Evolutionary conservation across 2,329 filamentous ascomycete genomes (phyloP), one percentile per base, ranked within the genome.

Genomic region (Hypoxylon sp.): DNA sequence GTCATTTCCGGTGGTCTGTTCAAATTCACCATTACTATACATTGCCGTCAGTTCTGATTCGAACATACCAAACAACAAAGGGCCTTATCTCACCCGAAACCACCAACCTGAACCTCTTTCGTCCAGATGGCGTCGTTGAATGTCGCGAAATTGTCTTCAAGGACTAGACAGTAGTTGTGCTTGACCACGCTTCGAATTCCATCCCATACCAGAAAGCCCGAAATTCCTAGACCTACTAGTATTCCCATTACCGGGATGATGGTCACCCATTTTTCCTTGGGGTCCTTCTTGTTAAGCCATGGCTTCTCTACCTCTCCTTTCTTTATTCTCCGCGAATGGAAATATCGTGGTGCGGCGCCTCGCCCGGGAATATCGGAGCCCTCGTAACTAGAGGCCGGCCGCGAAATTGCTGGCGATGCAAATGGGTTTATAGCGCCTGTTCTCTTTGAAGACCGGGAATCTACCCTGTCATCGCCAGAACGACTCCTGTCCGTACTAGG

Each of bases 231-330:
- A 12, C 93, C 93, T 12, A 94, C 65, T 2, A 89, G 50, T 52
- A 96, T 87, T 48, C 92, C 92, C 23, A 93, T 76, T 43, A 94
- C 75, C 2, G 92, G 92, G 61, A 96, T 85, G 68, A 95, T 93
- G 2, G 90, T 94, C 7, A 93, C 89, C 92, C 92, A 96, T 81
- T 93, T 96, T 83, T 95, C 91, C 77, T 89, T 91, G 11, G 90
- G 89, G 70, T 94, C 90, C 61, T 83, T 88, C 75, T 89, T 90
- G n/a, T 86, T 79, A 39, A 91, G 79, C 93, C 93, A 96, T 11
- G 92, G 91, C 80, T 92, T 90, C 76, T 93, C 90, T 2, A 92
- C 78, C 51, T 92, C 87, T 43, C 87, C 91, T 76, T 93, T 92
- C 75, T 84, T 86, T 32, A 95, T 86, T 65, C 91, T 83, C 63